Evolutionary conservation across 192 early-diverging fungal genomes (phyloP).

Genomic region (Piromyces sp.): DNA sequence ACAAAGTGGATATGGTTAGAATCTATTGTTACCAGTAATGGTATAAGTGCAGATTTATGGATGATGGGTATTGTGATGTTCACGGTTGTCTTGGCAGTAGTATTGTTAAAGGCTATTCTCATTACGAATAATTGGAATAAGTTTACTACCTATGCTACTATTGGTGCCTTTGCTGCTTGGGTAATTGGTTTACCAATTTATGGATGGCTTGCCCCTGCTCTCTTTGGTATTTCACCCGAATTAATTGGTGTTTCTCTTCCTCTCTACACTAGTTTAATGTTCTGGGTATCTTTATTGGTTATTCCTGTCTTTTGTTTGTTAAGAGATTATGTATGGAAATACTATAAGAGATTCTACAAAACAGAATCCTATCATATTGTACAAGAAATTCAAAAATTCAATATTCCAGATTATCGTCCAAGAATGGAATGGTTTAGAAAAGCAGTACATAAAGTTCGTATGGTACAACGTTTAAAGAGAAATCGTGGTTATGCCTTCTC

Average conservation of each 20-base stretch:
- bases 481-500: slow-evolving; percentile 94
- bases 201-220: slow-evolving; percentile 42
- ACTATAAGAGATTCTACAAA: slow-evolving; percentile 59
- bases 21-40: slow-evolving; percentile 49
- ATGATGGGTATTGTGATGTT: slow-evolving; percentile 75
- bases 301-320: slow-evolving; percentile 71
- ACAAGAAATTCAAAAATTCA: slow-evolving; percentile 98
- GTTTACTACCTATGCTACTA: slow-evolving; percentile 61
- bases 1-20: slow-evolving; percentile 46
- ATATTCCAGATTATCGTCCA: slow-evolving; percentile 94
- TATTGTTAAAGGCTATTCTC: slow-evolving; percentile 79
- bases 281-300: slow-evolving; percentile 76
- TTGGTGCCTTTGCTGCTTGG: slow-evolving; percentile 64
- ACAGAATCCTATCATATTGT: slow-evolving; percentile 84
- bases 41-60: slow-evolving; percentile 71
- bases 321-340: slow-evolving; percentile 89
- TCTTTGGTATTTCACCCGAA: slow-evolving; percentile 45
- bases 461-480: slow-evolving; percentile 78
- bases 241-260: slow-evolving; percentile 17
- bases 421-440: slow-evolving; percentile 97
- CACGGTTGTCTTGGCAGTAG: slow-evolving; percentile 70
- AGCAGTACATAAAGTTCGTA: slow-evolving; percentile 92
- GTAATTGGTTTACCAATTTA: slow-evolving; percentile 52
- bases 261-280: slow-evolving; percentile 22
- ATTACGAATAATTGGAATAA: slow-evolving; percentile 35